Percentiles rank a stretch among this genome's conserved stretches.
Evolutionary conservation across 2,329 filamentous ascomycete species (phyloP).

Genomic region (Ophiosphaerella narmari): DNA sequence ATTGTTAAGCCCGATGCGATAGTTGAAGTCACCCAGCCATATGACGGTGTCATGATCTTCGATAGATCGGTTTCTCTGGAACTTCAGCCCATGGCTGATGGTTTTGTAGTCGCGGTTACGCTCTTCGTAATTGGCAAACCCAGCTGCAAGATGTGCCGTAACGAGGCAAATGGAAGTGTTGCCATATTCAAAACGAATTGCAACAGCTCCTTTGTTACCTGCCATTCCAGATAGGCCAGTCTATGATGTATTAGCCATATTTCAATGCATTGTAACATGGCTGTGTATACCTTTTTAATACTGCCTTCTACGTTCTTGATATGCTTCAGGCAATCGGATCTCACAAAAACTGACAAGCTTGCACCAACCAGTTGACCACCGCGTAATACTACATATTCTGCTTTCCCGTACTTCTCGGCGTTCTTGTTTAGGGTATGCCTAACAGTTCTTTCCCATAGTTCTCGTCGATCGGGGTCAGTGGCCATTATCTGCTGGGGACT

Average conservation of each 20-base stretch:
- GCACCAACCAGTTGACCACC: slow-evolving; percentile 95
- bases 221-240: slow-evolving; percentile 94
- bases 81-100: slow-evolving; percentile 83
- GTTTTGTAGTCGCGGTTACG: slow-evolving; percentile 90
- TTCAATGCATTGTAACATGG: background rate
- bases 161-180: slow-evolving; percentile 94
- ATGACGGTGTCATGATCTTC: slow-evolving; percentile 86
- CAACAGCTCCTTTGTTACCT: slow-evolving; percentile 96
- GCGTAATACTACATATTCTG: slow-evolving; percentile 85
- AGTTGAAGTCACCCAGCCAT: slow-evolving; percentile 98
- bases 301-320: slow-evolving; percentile 98
- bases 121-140: slow-evolving; percentile 96
- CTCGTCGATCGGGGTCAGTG: slow-evolving; percentile 84
- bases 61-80: slow-evolving; percentile 88
- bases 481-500: slow-evolving; percentile 99
- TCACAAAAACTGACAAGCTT: slow-evolving; percentile 89
- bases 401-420: slow-evolving; percentile 66
- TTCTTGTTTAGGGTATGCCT: slow-evolving; percentile 75
- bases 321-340: slow-evolving; percentile 71
- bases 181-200: slow-evolving; percentile 92
- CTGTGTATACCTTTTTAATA: slow-evolving; percentile 73
- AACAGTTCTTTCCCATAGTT: slow-evolving; percentile 85
- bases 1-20: slow-evolving; percentile 83
- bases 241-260: slow-evolving; percentile 47
- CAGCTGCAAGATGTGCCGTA: slow-evolving; percentile 93